Conservation (phyloP, 75 land plant species). For the Ceratopteris richardii region DNA sequence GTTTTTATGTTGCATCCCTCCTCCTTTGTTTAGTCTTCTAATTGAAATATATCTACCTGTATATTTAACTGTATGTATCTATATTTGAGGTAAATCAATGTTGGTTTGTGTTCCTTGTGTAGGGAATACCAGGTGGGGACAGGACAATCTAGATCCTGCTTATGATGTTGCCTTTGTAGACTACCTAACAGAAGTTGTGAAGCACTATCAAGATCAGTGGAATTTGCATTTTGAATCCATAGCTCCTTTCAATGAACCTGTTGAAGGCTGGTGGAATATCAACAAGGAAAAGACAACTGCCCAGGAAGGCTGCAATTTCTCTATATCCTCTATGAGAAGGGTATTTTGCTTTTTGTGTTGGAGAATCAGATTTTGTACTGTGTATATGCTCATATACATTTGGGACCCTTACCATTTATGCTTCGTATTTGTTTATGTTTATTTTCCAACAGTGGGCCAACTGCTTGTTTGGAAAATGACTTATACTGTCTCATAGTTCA, state of each 20-base stretch:
- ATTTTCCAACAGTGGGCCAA: too few species aligned
- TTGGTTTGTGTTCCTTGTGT: neutral
- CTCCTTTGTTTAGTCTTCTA: neutral
- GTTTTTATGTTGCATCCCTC: neutral
- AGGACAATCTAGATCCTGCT: constrained; percentile 20
- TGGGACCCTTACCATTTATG: too few species aligned
- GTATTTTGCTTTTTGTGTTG: constrained; percentile 1
- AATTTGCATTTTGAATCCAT: constrained; percentile 19
- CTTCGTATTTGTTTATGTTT: too few species aligned
- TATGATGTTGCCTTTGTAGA: constrained; percentile 28
- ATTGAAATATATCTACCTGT: too few species aligned
- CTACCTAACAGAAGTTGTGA: constrained; percentile 32
- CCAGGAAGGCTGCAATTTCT: constrained; percentile 33
- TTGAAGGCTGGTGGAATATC: constrained; percentile 37
- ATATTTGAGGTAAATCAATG: neutral
- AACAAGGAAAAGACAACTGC: constrained; percentile 20
- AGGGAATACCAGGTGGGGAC: constrained; percentile 23
- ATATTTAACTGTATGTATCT: neutral
- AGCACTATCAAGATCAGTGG: constrained; percentile 14
- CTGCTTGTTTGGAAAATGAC: too few species aligned
- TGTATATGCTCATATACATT: too few species aligned
- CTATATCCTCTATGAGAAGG: constrained; percentile 16
- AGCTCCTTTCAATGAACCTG: constrained; percentile 35
- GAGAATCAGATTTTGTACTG: neutral
- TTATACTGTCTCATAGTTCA: too few species aligned